Percentiles rank a stretch among this genome's conserved stretches.
Conservation (phyloP, 306 rosid species). For the Erythrophleum fordii region DNA sequence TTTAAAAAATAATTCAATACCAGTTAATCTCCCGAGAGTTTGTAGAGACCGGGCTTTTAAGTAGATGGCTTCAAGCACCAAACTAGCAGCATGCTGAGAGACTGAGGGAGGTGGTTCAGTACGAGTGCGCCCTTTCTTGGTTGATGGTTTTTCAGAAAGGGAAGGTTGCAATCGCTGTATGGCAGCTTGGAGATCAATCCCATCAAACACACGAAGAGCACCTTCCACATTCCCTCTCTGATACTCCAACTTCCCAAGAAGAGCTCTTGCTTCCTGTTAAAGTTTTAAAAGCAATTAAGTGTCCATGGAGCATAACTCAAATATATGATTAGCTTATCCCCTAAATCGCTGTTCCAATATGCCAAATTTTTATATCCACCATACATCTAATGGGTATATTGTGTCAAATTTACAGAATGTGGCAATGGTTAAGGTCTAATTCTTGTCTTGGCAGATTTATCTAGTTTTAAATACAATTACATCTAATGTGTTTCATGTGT, state of each 20-base stretch:
- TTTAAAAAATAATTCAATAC: constrained; percentile 47
- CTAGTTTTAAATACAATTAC: constrained; percentile 6
- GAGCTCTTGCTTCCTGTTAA: constrained; percentile 97
- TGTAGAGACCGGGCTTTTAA: constrained; percentile 94
- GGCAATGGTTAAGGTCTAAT: not conserved
- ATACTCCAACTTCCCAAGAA: constrained; percentile 98
- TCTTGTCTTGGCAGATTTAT: constrained; percentile 23
- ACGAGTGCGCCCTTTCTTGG: constrained; percentile 68
- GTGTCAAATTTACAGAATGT: constrained; percentile 7
- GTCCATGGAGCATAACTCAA: constrained; percentile 9
- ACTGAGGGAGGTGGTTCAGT: constrained; percentile 68
- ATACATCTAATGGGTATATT: not conserved
- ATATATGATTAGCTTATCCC: constrained; percentile 5
- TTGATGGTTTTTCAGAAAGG: constrained; percentile 62
- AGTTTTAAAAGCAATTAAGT: constrained; percentile 21
- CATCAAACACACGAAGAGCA: constrained; percentile 95
- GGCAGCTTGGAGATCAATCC: constrained; percentile 97
- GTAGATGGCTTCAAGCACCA: constrained; percentile 98
- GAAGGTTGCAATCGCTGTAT: constrained; percentile 85
- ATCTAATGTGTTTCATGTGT: not conserved
- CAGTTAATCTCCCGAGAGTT: constrained; percentile 77
- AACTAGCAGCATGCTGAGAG: constrained; percentile 96
- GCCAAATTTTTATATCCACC: constrained; percentile 10
- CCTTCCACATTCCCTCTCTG: constrained; percentile 98
- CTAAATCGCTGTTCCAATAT: not conserved